phyloP scores from a whole-genome alignment of 2,329 filamentous ascomycete species.

The Venturia oleaginea region DNA sequence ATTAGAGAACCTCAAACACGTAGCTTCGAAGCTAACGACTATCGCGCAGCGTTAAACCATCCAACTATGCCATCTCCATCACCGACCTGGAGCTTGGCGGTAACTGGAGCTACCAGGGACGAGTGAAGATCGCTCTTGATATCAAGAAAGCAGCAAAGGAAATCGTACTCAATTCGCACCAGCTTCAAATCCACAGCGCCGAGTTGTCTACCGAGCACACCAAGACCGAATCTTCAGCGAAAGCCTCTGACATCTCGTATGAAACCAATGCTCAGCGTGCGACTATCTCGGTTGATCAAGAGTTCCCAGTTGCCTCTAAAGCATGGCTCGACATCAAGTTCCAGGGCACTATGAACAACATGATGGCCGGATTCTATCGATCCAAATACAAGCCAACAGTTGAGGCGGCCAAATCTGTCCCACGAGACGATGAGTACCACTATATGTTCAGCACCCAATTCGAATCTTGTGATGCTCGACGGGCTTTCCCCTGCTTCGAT shows the following conservation, averaged over 20 bases:
- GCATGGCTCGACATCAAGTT: conserved; percentile 63
- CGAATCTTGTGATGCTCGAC: conserved; percentile 87
- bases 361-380: conserved; percentile 86
- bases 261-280: conserved; percentile 77
- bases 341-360: conserved; percentile 72
- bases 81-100: conserved; percentile 64
- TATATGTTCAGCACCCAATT: conserved; percentile 90
- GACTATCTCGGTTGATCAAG: conserved; percentile 65
- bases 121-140: conserved; percentile 68
- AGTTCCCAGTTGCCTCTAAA: conserved; percentile 58
- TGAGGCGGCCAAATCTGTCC: conserved; percentile 65
- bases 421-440: conserved; percentile 56
- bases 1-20: neutral
- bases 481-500: conserved; percentile 96
- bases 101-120: conserved; percentile 76
- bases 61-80: conserved; percentile 77
- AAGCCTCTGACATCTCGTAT: conserved; percentile 64
- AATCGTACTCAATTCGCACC: conserved; percentile 75
- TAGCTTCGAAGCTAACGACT: neutral
- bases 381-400: conserved; percentile 83
- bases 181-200: conserved; percentile 65
- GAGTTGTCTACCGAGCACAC: conserved; percentile 52
- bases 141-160: conserved; percentile 64
- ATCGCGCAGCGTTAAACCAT: conserved; percentile 58
- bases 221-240: conserved; percentile 47